Base-by-base conservation (phyloP, 345 rosid genomes). In the Dipteronia sinensis region DNA sequence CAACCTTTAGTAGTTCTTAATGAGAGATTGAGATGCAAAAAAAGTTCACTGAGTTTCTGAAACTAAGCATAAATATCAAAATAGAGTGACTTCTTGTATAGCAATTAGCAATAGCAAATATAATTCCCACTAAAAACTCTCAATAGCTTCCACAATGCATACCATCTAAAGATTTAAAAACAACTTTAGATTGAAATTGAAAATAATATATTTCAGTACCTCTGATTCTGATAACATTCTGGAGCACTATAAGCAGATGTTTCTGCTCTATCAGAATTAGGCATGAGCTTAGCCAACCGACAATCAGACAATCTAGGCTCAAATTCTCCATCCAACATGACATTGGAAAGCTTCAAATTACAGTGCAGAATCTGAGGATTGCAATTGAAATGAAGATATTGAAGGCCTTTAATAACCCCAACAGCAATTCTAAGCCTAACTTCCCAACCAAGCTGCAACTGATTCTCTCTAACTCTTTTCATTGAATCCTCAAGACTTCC, bases 251-350 rank as follows among this genome's bases (percentile, higher is more conserved):
- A 93, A 72, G 87, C 86, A 44, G 94, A 85, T 2, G 83, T 46
- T 15, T 85, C 63, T 61, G 86, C 63, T 61, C 88, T 34, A 74
- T 86, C 84, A 67, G 85, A 82, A 87, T 82, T 77, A 17, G 95
- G 97, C 84, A 91, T 68, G 53, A 91, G 89, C 82, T 86, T 90
- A 20, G 84, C 89, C 83, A 94, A 85, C 13, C 97, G 97, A 56
- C 87, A 89, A 85, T 96, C 99, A 5, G 92, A 85, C 86, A 96
- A 78, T 83, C 92, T 80, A 2, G 99, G 97, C 82, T 88, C 95
- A 73, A 86, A 92, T 86, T 96, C 99, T 31, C 92, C 85, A 89
- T 96, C 98, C 89, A 96, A 86, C 90, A 95, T 87, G 66, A 95
- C 97, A 83, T 95, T 95, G 9, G 90, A 82, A 6, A 95, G 98